phyloP scores from a whole-genome alignment of 768 basidiomycete species.

The Kwoniella sp. region DNA sequence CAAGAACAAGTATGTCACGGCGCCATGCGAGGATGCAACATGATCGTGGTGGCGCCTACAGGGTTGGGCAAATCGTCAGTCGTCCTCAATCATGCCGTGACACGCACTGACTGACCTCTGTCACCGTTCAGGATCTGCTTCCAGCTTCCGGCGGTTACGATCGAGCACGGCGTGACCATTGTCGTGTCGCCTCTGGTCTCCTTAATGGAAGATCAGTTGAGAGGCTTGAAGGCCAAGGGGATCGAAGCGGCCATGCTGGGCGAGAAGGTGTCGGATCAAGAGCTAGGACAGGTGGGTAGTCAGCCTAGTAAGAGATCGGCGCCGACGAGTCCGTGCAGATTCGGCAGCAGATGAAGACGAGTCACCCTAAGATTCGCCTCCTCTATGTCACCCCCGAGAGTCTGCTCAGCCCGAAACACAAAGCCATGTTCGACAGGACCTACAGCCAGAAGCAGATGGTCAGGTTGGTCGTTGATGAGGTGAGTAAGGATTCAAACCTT shows the following conservation, averaged over 20 bases:
- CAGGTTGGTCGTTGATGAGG: conserved; percentile 50
- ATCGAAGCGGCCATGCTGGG: conserved; percentile 41
- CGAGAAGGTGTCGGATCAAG: conserved; percentile 23
- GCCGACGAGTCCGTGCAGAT: conserved; percentile 20
- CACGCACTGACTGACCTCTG: background rate
- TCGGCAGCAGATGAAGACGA: conserved; percentile 35
- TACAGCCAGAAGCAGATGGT: conserved; percentile 45
- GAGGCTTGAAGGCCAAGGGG: conserved; percentile 25
- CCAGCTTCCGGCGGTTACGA: conserved; percentile 46
- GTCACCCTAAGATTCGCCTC: conserved; percentile 42
- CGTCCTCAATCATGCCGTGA: background rate
- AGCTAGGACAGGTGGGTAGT: conserved; percentile 24
- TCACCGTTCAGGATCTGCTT: conserved; percentile 39
- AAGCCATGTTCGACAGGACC: conserved; percentile 23
- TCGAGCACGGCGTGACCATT: conserved; percentile 45
- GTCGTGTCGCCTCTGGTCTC: conserved; percentile 48
- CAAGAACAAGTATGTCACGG: conserved; percentile 44
- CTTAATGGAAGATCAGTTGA: conserved; percentile 48
- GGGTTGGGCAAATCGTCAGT: conserved; percentile 49
- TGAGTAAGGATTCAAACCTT: conserved; percentile 19
- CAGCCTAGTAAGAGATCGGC: background rate
- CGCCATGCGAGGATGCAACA: conserved; percentile 42
- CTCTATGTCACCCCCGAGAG: conserved; percentile 49
- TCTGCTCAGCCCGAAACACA: conserved; percentile 28
- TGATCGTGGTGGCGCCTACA: conserved; percentile 48